phyloP scores from a whole-genome alignment of 352 stramenopile genomes.

The Phytophthora hibernalis region DNA sequence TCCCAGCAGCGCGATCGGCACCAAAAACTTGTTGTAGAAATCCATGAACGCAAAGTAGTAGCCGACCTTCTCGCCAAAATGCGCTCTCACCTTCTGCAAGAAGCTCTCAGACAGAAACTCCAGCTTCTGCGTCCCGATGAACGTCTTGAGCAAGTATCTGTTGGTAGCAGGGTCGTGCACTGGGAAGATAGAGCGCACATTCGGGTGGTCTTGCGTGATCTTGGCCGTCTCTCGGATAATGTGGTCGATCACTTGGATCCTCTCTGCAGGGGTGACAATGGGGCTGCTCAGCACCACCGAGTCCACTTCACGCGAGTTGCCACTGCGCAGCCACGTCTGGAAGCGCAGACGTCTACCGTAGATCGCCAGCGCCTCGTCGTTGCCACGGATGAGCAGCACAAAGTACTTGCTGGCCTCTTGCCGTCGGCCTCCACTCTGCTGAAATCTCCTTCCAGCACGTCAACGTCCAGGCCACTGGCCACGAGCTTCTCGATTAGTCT shows the following conservation, averaged over 20 bases:
- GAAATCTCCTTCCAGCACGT: slow-evolving; percentile 79
- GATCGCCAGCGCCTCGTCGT: slow-evolving; percentile 61
- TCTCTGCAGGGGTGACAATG: slow-evolving; percentile 74
- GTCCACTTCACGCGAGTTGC: slow-evolving; percentile 79
- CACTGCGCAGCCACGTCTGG: slow-evolving; percentile 79
- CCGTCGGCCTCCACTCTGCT: slow-evolving; percentile 44
- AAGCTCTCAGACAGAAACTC: slow-evolving; percentile 71
- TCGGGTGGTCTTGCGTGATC: slow-evolving; percentile 57
- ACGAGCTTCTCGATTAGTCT: slow-evolving; percentile 69
- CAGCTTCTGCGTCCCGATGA: slow-evolving; percentile 72
- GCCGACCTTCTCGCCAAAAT: slow-evolving; percentile 87
- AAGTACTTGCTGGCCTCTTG: slow-evolving; percentile 69
- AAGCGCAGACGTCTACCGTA: slow-evolving; percentile 73
- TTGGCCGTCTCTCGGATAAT: slow-evolving; percentile 79
- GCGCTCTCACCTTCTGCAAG: slow-evolving; percentile 64
- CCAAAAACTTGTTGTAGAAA: slow-evolving; percentile 87
- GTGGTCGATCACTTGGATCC: slow-evolving; percentile 86
- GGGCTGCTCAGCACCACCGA: slow-evolving; percentile 59
- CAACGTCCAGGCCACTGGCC: slow-evolving; percentile 69
- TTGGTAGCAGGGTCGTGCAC: slow-evolving; percentile 81
- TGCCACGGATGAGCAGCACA: slow-evolving; percentile 75
- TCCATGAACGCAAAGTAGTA: slow-evolving; percentile 90
- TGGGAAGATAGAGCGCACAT: slow-evolving; percentile 79
- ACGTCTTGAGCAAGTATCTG: slow-evolving; percentile 75
- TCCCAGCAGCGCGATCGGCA: slow-evolving; percentile 79